Conservation (phyloP, 2,329 filamentous ascomycete species). For the Colletotrichum simmondsii region DNA sequence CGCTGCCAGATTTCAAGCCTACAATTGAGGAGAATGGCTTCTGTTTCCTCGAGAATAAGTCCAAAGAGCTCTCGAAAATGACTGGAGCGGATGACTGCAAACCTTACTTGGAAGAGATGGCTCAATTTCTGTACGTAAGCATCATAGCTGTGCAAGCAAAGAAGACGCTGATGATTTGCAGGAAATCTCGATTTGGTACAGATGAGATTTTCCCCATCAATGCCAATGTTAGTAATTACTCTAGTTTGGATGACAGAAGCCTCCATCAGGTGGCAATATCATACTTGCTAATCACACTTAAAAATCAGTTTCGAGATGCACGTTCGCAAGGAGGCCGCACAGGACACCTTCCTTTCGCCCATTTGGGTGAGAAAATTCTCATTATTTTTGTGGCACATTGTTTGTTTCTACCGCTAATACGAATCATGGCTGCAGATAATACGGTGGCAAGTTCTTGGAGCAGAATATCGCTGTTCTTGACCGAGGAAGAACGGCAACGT, state of each 20-base stretch:
- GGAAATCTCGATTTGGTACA: background rate
- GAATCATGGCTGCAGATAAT: background rate
- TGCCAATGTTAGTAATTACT: background rate
- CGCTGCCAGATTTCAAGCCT: background rate
- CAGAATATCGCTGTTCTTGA: background rate
- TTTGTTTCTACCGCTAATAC: background rate
- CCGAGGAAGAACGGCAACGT: background rate
- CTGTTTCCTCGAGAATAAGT: background rate
- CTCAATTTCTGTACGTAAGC: background rate
- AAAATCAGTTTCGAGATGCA: background rate
- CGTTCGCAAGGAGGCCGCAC: background rate
- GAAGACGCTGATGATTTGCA: background rate
- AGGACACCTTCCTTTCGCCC: background rate
- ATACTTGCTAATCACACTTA: background rate
- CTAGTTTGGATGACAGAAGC: background rate
- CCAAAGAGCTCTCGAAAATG: background rate
- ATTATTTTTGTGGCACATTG: too few relatives aligned
- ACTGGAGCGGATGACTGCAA: background rate
- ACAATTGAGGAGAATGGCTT: conserved; percentile 1
- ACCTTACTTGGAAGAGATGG: background rate
- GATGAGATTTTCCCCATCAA: conserved; percentile 1
- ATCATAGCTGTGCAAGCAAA: background rate
- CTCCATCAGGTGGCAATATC: background rate
- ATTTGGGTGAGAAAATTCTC: background rate
- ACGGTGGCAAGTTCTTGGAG: conserved; percentile 3